A percentile compares a stretch with the other conserved stretches of the same genome.
Evolutionary conservation across 352 stramenopile genomes (phyloP).

Genomic region (Phytophthora ramorum): DNA sequence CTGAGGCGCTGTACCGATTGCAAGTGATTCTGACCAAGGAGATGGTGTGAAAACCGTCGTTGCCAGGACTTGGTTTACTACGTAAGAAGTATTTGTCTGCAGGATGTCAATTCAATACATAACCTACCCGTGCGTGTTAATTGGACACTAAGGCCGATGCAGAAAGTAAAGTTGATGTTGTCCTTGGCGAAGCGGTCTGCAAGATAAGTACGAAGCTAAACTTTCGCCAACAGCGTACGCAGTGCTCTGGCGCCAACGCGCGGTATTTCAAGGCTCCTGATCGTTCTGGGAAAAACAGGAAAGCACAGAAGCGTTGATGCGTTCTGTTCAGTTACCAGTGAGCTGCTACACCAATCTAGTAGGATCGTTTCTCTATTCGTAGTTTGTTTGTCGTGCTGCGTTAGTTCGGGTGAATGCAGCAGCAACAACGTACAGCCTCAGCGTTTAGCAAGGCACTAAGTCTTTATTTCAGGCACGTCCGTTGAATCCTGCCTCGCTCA

Average conservation of each 20-base stretch:
- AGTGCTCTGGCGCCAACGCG: no score
- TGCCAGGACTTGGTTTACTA: background rate
- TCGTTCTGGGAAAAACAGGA: background rate
- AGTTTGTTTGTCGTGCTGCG: background rate
- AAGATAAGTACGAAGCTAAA: background rate
- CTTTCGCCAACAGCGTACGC: background rate
- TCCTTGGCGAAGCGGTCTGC: no score
- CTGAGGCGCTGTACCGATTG: slow-evolving; percentile 44
- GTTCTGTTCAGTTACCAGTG: background rate
- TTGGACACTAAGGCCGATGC: no score
- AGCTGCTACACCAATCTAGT: no score
- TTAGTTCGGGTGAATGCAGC: background rate
- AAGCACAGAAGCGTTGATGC: background rate
- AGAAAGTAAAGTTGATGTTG: no score
- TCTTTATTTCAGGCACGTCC: slow-evolving; percentile 12
- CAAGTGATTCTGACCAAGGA: slow-evolving; percentile 27
- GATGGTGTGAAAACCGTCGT: slow-evolving; percentile 7
- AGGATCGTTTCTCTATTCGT: no score
- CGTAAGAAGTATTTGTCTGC: no score
- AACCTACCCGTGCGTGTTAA: no score
- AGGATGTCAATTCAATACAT: no score
- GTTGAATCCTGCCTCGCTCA: no score
- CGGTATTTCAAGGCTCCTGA: no score
- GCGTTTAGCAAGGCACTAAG: slow-evolving; percentile 6
- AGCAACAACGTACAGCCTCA: slow-evolving; percentile 1